Evolutionary conservation across 257 asterid genomes (phyloP).

Genomic region (Ocimum tenuiflorum): DNA sequence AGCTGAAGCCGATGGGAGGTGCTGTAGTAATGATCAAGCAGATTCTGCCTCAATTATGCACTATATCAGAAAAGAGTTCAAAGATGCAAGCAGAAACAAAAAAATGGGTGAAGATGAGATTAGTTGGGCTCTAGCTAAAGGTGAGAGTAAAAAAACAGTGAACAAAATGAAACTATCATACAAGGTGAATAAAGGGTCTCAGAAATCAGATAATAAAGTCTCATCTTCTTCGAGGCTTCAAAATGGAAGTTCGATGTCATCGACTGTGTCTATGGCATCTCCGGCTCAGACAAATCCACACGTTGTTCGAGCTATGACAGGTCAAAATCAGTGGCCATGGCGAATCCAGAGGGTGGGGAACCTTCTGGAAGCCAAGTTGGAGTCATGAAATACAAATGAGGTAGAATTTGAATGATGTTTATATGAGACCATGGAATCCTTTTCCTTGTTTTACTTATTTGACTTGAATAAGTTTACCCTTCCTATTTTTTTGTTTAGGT

Average conservation of each 20-base stretch:
- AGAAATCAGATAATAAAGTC: conserved; percentile 16
- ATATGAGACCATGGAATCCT: neutral
- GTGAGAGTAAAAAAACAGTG: neutral
- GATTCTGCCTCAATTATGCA: neutral
- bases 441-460: neutral
- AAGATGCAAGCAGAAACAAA: no score
- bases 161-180: neutral
- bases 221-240: conserved; percentile 23
- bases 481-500: no score
- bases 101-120: no score
- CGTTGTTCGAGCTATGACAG: conserved; percentile 47
- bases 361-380: conserved; percentile 31
- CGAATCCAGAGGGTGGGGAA: conserved; percentile 27
- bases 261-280: no score
- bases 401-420: neutral
- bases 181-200: neutral
- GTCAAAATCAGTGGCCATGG: conserved; percentile 52
- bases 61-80: no score
- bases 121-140: no score
- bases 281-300: conserved; percentile 33
- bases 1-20: no score
- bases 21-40: neutral
- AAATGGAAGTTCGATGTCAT: neutral
- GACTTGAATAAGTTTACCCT: no score
- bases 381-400: conserved; percentile 32